Base-by-base conservation (phyloP, 2,329 filamentous ascomycete species). In the Hypomyces rosellus region DNA sequence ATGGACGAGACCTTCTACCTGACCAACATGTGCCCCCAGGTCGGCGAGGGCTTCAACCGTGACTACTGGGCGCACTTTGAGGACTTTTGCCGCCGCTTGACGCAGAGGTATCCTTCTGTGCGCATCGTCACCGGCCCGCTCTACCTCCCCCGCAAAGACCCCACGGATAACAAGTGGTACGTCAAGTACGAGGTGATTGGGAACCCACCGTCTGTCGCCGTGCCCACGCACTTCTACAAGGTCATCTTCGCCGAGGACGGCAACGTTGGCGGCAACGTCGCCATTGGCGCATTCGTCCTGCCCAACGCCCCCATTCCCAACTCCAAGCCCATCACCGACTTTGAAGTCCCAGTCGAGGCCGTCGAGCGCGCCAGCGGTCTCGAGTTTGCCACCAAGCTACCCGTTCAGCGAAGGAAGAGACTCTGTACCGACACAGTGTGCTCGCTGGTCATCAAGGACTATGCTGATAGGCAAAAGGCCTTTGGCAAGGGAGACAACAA, bases 31-130 rank as follows among this genome's bases (percentile, higher is more conserved):
- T 96, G 91, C 65, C 93, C 93, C 33, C 93, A 99, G 73, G 93
- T 99, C 30, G 93, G 93, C 58, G 89, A 96, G 65, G 93, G 93
- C 52, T 99, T 99, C 78, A 99, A 99, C 74, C 81, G 93, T 46
- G 93, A 99, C 73, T 99, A 99, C 80, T 99, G 93, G 93, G 88
- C 93, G 36, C 93, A 99, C 69, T 91, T 99, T 59, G 93, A 99
- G 73, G 92, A 96, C 65, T 99, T 97, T 65, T 96, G 92, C 72
- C 82, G 93, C 9, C 77, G 89, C 15, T 75, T 99, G 57, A 92
- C 91, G 1, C 72, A 75, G 43, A 78, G 75, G 48, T 99, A 96
- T 65, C 91, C 92, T 1, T 87, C 81, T 39, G 92, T 99, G 22
- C 80, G 93, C 55, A 85, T 97, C 59, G 89, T 96, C 50, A 99